Evolutionary conservation across 1,284 basidiomycete genomes (phyloP), one percentile per base, ranked within the genome.

Genomic region (Trichosporon asahii): DNA sequence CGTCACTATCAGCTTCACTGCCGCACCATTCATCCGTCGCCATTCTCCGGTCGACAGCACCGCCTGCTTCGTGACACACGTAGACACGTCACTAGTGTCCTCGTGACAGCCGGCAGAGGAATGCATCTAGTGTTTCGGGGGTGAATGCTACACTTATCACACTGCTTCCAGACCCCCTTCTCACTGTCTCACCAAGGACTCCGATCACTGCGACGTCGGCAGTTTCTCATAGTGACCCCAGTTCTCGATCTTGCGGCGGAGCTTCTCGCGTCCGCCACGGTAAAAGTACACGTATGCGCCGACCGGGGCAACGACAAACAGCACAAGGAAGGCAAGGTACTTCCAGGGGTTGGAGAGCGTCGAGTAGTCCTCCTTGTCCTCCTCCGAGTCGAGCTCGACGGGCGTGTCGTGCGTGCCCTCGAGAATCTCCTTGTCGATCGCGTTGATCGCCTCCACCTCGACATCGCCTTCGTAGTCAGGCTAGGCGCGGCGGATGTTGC

Each of bases 251-350:
- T 31, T 29, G 21, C 18, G 14, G 29, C 57, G 27, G 18, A 61
- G 27, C 57, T 61, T 61, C 73, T 79, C 75, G 33, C 75, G 77
- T 12, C 80, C 79, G 2, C 80, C 80, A 0, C 73, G 71, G 68
- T 79, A 80, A 64, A 89, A 83, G 82, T 86, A 89, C 70, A 87
- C 77, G 74, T 90, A 89, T n/a, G 87, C 79, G 12, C 80, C 87
- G n/a, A 84, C 85, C 27, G 86, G 81, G 37, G 86, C 79, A 0
- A 85, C 86, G 66, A 90, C 73, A 64, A 86, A 81, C 68, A 88
- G 75, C 64, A 89, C 64, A 5, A 69, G 44, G 70, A 88, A 82
- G 72, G 87, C 79, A 40, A 87, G 71, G 72, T 85, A 87, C 72
- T 81, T 80, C 77, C 85, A 83, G 35, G 83, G 79, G 44, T 80